phyloP scores from a whole-genome alignment of 352 stramenopile species.

The Bremia lactucae region DNA sequence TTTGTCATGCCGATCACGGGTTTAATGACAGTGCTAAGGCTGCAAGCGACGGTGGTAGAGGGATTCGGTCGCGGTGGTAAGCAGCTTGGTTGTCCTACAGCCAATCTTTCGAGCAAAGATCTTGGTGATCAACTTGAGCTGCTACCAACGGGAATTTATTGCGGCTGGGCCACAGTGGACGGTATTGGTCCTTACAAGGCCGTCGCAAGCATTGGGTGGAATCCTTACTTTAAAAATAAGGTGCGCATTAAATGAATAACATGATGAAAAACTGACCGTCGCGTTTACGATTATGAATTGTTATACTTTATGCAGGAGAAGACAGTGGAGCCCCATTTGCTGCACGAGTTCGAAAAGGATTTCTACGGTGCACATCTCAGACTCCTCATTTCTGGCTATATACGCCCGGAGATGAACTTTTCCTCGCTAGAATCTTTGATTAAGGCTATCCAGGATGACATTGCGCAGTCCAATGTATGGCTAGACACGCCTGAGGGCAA shows the following conservation, averaged over 20 bases:
- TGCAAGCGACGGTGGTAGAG: slow-evolving; percentile 86
- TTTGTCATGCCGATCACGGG: slow-evolving; percentile 44
- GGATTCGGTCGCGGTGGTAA: slow-evolving; percentile 92
- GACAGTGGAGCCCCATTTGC: slow-evolving; percentile 93
- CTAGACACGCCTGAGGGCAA: slow-evolving; percentile 47
- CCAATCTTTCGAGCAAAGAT: slow-evolving; percentile 87
- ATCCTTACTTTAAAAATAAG: slow-evolving; percentile 90
- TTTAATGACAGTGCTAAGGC: slow-evolving; percentile 50
- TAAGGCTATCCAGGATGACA: slow-evolving; percentile 85
- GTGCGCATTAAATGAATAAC: slow-evolving; percentile 16
- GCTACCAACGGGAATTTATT: slow-evolving; percentile 88
- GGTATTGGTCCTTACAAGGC: slow-evolving; percentile 82
- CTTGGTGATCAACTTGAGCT: slow-evolving; percentile 72
- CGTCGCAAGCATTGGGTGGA: slow-evolving; percentile 96
- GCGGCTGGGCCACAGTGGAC: slow-evolving; percentile 88
- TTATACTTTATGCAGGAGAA: slow-evolving; percentile 62
- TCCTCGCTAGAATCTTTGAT: slow-evolving; percentile 88
- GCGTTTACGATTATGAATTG: not conserved
- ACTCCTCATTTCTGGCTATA: slow-evolving; percentile 88
- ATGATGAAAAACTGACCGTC: slow-evolving; percentile 1
- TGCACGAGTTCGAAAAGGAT: slow-evolving; percentile 88
- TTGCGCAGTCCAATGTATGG: slow-evolving; percentile 56
- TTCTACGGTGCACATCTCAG: slow-evolving; percentile 93
- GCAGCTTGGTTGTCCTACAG: slow-evolving; percentile 92
- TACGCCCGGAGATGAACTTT: slow-evolving; percentile 92